Conservation (phyloP, 2,329 filamentous ascomycete species). For the Xylariomycetidae sp. region DNA sequence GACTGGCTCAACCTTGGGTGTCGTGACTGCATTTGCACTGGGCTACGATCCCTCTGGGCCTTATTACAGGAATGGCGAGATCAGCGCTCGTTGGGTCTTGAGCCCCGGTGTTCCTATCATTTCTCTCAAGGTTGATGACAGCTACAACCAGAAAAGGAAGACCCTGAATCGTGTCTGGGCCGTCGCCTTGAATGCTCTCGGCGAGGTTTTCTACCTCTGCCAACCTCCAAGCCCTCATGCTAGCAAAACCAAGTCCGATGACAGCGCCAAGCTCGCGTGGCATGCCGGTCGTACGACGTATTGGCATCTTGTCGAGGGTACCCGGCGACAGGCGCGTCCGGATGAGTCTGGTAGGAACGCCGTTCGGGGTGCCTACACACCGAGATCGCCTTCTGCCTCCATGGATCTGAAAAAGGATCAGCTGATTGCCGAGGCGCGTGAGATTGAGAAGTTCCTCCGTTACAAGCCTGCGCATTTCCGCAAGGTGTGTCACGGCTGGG, state of each 20-base stretch:
- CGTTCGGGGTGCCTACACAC: constrained; percentile 72
- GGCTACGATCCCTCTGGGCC: constrained; percentile 55
- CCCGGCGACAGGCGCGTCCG: constrained; percentile 64
- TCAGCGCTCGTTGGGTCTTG: constrained; percentile 84
- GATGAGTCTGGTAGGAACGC: constrained; percentile 69
- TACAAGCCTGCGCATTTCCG: constrained; percentile 75
- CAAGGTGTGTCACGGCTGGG: constrained; percentile 77
- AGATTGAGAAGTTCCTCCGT: constrained; percentile 72
- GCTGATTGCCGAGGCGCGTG: constrained; percentile 68
- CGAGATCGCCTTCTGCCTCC: constrained; percentile 68
- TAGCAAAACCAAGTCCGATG: constrained; percentile 45
- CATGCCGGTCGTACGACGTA: constrained; percentile 69
- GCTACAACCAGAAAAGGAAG: constrained; percentile 68
- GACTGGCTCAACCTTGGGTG: constrained; percentile 75
- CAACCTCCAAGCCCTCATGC: constrained; percentile 59
- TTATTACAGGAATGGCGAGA: constrained; percentile 66
- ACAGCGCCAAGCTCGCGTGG: constrained; percentile 69
- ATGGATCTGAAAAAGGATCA: constrained; percentile 70
- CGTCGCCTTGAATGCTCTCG: constrained; percentile 88
- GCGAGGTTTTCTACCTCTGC: constrained; percentile 82
- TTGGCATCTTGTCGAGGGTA: constrained; percentile 78
- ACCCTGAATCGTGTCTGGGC: constrained; percentile 74
- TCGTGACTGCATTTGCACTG: constrained; percentile 78
- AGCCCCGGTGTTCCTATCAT: constrained; percentile 92
- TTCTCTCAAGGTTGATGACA: constrained; percentile 76